A percentile compares a stretch with the other conserved stretches of the same genome.
These are phyloP conservation scores for Ilyonectria mors-panacis DNA, from an alignment of 2,329 filamentous ascomycete genomes.

Conservation along the genomic window DNA sequence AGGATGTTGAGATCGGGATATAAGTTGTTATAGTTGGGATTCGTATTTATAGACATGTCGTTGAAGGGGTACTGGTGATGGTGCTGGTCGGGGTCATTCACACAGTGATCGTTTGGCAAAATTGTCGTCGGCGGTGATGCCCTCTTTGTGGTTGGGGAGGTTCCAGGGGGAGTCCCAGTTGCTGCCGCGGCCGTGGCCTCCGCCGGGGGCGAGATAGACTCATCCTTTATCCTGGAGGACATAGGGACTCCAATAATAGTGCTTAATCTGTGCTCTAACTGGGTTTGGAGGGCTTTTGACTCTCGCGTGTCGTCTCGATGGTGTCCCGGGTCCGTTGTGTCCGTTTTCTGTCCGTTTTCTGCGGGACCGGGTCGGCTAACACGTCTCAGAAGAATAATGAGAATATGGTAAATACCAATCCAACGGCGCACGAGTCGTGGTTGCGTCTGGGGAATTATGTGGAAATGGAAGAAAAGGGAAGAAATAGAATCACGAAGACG, in stretches of 20 bases:
- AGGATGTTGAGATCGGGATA: constrained; percentile 3
- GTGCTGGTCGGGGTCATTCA: constrained; percentile 14
- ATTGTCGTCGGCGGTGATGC: constrained; percentile 19
- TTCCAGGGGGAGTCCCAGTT: constrained; percentile 16
- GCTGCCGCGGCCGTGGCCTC: constrained; percentile 31
- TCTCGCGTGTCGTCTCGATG: background rate
- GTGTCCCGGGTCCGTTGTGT: background rate
- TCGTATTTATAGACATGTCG: constrained; percentile 14
- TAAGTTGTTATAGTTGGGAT: constrained; percentile 6
- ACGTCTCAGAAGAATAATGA: background rate
- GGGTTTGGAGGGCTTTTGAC: background rate
- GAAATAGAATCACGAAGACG: background rate
- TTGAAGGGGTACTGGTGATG: constrained; percentile 24
- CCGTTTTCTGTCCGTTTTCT: background rate
- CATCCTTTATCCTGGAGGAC: constrained; percentile 43
- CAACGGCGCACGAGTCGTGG: background rate
- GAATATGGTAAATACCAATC: background rate
- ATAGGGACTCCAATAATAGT: constrained; percentile 25
- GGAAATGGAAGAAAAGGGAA: background rate
- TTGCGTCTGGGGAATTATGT: background rate
- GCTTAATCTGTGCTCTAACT: background rate
- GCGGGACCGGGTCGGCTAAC: background rate
- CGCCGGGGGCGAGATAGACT: constrained; percentile 39
- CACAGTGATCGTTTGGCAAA: constrained; percentile 26
- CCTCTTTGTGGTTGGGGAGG: constrained; percentile 14